Evolutionary conservation across 768 basidiomycete genomes (phyloP).

Genomic region (Lentinus brumalis): DNA sequence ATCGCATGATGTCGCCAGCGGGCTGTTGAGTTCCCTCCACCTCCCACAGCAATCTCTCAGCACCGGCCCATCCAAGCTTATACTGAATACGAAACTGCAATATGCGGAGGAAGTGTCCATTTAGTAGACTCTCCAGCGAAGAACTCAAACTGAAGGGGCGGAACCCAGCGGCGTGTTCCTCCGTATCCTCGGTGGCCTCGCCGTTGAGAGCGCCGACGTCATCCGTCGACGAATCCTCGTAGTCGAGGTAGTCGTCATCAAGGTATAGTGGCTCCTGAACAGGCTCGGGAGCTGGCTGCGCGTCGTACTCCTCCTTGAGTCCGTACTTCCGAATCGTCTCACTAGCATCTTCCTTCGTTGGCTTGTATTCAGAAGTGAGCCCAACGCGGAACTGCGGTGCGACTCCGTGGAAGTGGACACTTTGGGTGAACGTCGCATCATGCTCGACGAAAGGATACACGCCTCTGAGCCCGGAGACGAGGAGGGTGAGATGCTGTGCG

Average conservation of each 20-base stretch:
- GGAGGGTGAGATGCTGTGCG: slow-evolving; percentile 61
- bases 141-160: slow-evolving; percentile 65
- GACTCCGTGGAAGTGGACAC: slow-evolving; percentile 38
- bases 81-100: slow-evolving; percentile 52
- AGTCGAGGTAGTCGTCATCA: slow-evolving; percentile 29
- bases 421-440: slow-evolving; percentile 42
- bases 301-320: slow-evolving; percentile 40
- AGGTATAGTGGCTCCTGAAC: neutral
- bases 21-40: slow-evolving; percentile 47
- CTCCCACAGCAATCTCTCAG: slow-evolving; percentile 53
- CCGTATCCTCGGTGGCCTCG: slow-evolving; percentile 30
- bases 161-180: slow-evolving; percentile 38
- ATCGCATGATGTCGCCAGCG: slow-evolving; percentile 40
- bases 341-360: slow-evolving; percentile 47
- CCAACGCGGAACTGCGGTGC: slow-evolving; percentile 62
- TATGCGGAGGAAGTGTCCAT: slow-evolving; percentile 55
- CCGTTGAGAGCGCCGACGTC: slow-evolving; percentile 9
- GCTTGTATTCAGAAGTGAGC: slow-evolving; percentile 61
- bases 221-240: neutral
- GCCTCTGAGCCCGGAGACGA: slow-evolving; percentile 58
- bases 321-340: slow-evolving; percentile 54
- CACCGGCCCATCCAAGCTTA: slow-evolving; percentile 68
- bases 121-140: slow-evolving; percentile 62
- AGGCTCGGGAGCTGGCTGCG: neutral
- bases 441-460: slow-evolving; percentile 53